These are phyloP conservation scores for Aspergillus thermomutatus DNA, from an alignment of 2,329 filamentous ascomycete genomes.

Conservation along the genomic window DNA sequence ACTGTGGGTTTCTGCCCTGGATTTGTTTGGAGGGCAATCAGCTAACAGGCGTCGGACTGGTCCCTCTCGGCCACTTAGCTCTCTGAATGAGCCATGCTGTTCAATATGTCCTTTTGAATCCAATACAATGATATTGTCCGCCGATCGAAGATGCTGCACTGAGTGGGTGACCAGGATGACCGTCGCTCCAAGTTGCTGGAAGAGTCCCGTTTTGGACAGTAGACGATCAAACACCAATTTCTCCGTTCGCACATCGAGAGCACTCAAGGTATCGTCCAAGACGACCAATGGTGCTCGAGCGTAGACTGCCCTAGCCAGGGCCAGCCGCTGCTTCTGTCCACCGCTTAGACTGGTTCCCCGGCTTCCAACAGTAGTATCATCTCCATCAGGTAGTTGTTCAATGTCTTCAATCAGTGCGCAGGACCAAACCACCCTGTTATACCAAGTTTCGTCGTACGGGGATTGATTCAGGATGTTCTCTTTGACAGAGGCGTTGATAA, in stretches of 20 bases:
- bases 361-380: constrained; percentile 2
- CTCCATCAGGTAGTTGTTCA: constrained; percentile 19
- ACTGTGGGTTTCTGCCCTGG: background rate
- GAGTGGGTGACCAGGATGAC: constrained; percentile 13
- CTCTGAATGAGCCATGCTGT: constrained; percentile 26
- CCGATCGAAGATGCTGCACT: background rate
- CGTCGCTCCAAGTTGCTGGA: constrained; percentile 8
- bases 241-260: constrained; percentile 17
- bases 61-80: background rate
- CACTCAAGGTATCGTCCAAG: constrained; percentile 30
- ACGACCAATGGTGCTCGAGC: constrained; percentile 8
- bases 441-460: constrained; percentile 7
- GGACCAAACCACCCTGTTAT: background rate
- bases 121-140: constrained; percentile 4
- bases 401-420: constrained; percentile 27
- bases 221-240: background rate
- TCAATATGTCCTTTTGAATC: background rate
- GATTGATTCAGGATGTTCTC: constrained; percentile 59
- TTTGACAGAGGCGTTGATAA: constrained; percentile 72
- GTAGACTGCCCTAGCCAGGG: constrained; percentile 18
- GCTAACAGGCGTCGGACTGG: background rate
- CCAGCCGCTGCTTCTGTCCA: constrained; percentile 6
- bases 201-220: constrained; percentile 5
- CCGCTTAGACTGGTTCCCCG: background rate
- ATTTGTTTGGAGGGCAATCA: background rate